Evolutionary conservation across 2,329 filamentous ascomycete genomes (phyloP).

Genomic region (Pseudogymnoascus sp.): DNA sequence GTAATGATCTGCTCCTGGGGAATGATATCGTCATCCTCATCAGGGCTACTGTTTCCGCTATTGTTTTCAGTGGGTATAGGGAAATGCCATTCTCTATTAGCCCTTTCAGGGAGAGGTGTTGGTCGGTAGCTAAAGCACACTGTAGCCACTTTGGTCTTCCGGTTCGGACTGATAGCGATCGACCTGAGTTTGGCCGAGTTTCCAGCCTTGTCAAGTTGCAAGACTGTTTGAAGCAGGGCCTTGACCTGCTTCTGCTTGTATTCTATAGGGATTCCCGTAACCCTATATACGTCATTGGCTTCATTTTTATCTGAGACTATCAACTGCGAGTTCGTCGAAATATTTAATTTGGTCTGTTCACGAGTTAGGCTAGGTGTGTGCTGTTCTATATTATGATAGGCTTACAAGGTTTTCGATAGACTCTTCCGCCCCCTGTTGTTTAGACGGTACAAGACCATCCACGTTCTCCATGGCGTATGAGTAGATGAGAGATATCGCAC

Average conservation of each 20-base stretch:
- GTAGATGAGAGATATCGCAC: background rate
- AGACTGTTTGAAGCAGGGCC: background rate
- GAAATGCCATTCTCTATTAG: background rate
- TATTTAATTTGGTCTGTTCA: background rate
- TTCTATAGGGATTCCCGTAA: background rate
- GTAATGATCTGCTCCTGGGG: background rate
- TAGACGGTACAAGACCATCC: background rate
- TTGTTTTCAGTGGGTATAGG: background rate
- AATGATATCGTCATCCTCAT: background rate
- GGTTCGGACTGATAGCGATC: background rate
- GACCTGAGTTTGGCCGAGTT: background rate
- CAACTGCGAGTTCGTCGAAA: background rate
- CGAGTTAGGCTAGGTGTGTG: background rate
- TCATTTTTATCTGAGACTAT: background rate
- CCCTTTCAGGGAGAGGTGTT: background rate
- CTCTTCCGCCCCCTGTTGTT: background rate
- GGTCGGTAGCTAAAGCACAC: background rate
- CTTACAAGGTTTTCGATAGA: background rate
- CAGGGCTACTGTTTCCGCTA: background rate
- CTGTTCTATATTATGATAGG: background rate
- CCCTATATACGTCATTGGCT: background rate
- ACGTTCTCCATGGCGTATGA: background rate
- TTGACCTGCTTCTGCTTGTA: slow-evolving; percentile 4
- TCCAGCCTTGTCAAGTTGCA: slow-evolving; percentile 1
- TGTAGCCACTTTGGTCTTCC: background rate